These are phyloP conservation scores for Psilocybe subaeruginosa DNA, from an alignment of 768 basidiomycete genomes.

Conservation along the genomic window DNA sequence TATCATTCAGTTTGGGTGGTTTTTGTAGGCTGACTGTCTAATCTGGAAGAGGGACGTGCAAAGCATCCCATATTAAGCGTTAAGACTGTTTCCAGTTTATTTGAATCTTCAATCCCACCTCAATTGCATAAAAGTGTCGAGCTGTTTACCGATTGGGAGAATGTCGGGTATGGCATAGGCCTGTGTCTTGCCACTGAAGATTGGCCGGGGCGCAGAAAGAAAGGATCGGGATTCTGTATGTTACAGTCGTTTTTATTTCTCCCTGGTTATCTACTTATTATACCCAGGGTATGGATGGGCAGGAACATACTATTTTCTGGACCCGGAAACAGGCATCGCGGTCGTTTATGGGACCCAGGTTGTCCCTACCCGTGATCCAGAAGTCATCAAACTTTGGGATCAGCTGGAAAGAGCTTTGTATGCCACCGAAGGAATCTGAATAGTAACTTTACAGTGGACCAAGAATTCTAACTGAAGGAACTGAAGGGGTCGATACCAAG, in stretches of 20 bases:
- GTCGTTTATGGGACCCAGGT: slow-evolving; percentile 37
- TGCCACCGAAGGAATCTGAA: slow-evolving; percentile 2
- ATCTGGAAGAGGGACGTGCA: slow-evolving; percentile 13
- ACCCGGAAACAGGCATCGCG: slow-evolving; percentile 37
- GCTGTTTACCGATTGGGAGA: slow-evolving; percentile 13
- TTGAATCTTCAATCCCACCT: slow-evolving; percentile 16
- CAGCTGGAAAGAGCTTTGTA: slow-evolving; percentile 28
- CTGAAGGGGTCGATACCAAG: neutral
- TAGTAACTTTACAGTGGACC: too few relatives aligned
- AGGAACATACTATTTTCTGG: slow-evolving; percentile 35
- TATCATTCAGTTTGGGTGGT: neutral
- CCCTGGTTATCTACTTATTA: neutral
- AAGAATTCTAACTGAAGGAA: neutral
- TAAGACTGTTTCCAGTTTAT: slow-evolving; percentile 22
- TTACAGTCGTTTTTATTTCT: neutral
- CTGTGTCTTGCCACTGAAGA: slow-evolving; percentile 30
- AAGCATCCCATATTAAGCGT: slow-evolving; percentile 20
- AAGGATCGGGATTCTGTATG: slow-evolving; percentile 36
- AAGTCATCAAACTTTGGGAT: slow-evolving; percentile 22
- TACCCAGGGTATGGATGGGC: slow-evolving; percentile 37
- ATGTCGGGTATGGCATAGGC: slow-evolving; percentile 29
- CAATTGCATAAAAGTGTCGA: neutral
- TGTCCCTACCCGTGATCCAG: slow-evolving; percentile 26
- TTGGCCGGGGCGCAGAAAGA: slow-evolving; percentile 30
- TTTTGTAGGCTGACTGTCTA: neutral